Conservation (phyloP, 2,329 filamentous ascomycete genomes). For the Fusarium temperatum region DNA sequence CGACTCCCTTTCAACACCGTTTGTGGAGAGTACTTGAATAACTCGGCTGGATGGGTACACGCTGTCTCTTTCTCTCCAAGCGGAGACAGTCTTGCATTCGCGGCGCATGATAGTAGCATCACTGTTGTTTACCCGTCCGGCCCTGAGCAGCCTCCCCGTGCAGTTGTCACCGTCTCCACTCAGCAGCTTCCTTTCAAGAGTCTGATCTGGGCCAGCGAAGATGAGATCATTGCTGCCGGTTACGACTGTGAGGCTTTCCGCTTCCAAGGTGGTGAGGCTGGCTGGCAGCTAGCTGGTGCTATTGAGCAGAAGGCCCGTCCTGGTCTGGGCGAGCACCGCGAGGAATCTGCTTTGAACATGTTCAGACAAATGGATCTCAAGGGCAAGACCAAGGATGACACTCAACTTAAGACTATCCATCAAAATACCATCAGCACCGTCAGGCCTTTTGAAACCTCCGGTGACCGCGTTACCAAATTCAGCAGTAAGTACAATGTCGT, state of each 20-base stretch:
- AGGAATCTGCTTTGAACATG: constrained; percentile 97
- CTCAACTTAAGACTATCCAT: constrained; percentile 92
- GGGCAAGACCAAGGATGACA: constrained; percentile 91
- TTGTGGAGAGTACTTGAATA: constrained; percentile 95
- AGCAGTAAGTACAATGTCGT: constrained; percentile 73
- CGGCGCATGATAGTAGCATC: constrained; percentile 94
- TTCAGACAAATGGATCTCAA: constrained; percentile 99
- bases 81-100: constrained; percentile 92
- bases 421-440: constrained; percentile 95
- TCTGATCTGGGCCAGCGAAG: constrained; percentile 89
- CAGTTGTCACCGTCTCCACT: constrained; percentile 89
- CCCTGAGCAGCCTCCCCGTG: constrained; percentile 87
- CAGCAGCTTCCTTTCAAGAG: constrained; percentile 93
- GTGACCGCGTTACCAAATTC: constrained; percentile 76
- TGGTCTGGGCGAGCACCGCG: constrained; percentile 70
- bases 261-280: constrained; percentile 78
- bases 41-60: constrained; percentile 96
- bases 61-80: constrained; percentile 91
- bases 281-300: constrained; percentile 86
- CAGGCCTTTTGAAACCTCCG: constrained; percentile 75
- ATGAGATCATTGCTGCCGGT: constrained; percentile 93
- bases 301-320: constrained; percentile 77
- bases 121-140: constrained; percentile 95
- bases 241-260: constrained; percentile 92
- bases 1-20: constrained; percentile 97